Evolutionary conservation across 345 rosid genomes (phyloP).

Genomic region (Limnanthes douglasii): DNA sequence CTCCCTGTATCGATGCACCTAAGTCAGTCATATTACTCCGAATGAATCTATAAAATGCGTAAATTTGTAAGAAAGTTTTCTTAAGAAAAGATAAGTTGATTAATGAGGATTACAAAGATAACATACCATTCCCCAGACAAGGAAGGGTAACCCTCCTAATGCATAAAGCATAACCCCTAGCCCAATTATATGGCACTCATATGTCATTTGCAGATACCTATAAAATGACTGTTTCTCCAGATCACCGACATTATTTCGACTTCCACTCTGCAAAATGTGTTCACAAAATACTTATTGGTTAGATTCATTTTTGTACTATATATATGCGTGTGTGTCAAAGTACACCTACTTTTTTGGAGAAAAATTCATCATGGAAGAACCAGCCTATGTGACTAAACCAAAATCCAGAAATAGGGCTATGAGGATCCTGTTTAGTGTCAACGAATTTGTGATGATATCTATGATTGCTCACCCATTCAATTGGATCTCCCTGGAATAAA

Average conservation of each 20-base stretch:
- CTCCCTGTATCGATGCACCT: too few species aligned
- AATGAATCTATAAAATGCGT: too few species aligned
- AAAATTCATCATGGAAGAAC: constrained; percentile 35
- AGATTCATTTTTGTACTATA: too few species aligned
- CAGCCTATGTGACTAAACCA: constrained; percentile 68
- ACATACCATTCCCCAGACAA: constrained; percentile 91
- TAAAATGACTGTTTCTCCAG: constrained; percentile 74
- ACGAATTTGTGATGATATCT: constrained; percentile 67
- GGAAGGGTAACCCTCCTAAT: constrained; percentile 62
- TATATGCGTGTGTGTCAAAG: too few species aligned
- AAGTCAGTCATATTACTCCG: too few species aligned
- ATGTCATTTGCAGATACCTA: constrained; percentile 42
- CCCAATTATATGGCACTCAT: constrained; percentile 49
- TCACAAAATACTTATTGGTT: too few species aligned
- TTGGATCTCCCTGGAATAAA: constrained; percentile 26
- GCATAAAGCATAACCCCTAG: constrained; percentile 40
- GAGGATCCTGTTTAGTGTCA: constrained; percentile 67
- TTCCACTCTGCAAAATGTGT: too few species aligned
- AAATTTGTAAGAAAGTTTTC: too few species aligned
- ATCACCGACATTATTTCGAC: constrained; percentile 65
- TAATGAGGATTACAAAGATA: not conserved
- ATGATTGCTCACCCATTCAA: constrained; percentile 79
- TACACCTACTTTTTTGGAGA: constrained; percentile 37
- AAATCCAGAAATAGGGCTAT: constrained; percentile 67
- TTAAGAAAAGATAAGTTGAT: too few species aligned